These are phyloP conservation scores for Leccinum pachyderme DNA, from an alignment of 1,284 basidiomycete genomes.

Conservation along the genomic window DNA sequence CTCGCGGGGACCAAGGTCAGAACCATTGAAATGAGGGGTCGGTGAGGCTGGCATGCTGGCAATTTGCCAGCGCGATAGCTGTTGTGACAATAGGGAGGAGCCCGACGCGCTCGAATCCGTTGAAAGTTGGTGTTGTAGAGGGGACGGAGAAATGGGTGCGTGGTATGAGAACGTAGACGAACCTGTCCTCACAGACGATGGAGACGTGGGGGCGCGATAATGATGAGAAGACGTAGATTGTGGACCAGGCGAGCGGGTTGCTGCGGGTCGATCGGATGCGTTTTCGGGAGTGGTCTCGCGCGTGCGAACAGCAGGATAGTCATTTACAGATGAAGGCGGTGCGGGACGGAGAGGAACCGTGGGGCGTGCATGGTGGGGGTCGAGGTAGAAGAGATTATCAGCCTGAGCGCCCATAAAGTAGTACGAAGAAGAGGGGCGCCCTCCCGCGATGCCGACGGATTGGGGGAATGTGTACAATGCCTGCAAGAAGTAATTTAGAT, in stretches of 20 bases:
- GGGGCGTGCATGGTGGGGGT: conserved; percentile 89
- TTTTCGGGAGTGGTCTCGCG: conserved; percentile 32
- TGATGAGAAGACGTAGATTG: conserved; percentile 25
- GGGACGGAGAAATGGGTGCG: conserved; percentile 53
- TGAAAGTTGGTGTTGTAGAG: conserved; percentile 59
- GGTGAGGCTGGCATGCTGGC: conserved; percentile 24
- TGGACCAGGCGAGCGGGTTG: conserved; percentile 23
- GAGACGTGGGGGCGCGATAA: conserved; percentile 47
- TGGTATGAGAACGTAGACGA: conserved; percentile 61
- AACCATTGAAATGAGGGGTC: conserved; percentile 29
- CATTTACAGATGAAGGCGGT: conserved; percentile 33
- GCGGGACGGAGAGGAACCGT: conserved; percentile 74
- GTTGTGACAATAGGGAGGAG: conserved; percentile 22
- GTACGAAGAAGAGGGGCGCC: conserved; percentile 92
- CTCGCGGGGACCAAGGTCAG: conserved; percentile 40
- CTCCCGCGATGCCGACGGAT: conserved; percentile 94
- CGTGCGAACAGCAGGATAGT: conserved; percentile 20
- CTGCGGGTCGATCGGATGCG: conserved; percentile 24
- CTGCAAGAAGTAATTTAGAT: conserved; percentile 39
- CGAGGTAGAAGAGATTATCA: conserved; percentile 91
- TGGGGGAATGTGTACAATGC: conserved; percentile 90
- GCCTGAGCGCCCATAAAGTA: conserved; percentile 96
- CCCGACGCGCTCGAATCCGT: conserved; percentile 36
- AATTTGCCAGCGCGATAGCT: conserved; percentile 30
- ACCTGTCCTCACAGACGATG: conserved; percentile 51